Base-by-base conservation (phyloP, 768 basidiomycete species). In the Pluteus cervinus region DNA sequence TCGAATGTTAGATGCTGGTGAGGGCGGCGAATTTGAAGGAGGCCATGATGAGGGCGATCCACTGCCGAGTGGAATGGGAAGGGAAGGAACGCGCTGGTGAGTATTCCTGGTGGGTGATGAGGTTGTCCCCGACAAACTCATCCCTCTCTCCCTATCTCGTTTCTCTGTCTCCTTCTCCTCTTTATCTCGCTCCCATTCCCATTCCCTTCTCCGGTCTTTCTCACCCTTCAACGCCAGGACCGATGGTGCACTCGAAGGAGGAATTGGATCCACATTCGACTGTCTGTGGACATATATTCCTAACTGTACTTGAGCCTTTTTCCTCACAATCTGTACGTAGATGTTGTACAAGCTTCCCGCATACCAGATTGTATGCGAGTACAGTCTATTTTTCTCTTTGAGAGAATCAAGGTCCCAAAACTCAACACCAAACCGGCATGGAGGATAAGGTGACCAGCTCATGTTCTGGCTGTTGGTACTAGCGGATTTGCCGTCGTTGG, bases 271-370 rank as follows among this genome's bases (percentile, higher is more conserved):
- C 20, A 87, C 71, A 38, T 68, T 80, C 15, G 81, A 84, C 56
- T 93, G 90, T 6, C 92, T 73, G 53, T 92, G 88, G 2, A 94
- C 69, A 51, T 94, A 94, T 21, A 94, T 77, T 1, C 92, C 92
- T 2, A 94, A 66, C 51, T 96, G 91, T 2, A 64, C 55, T 37
- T 69, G 63, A 2, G 61, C 65, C 56, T 93, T 93, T 73, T 86
- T 88, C 46, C 80, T 75, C 34, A 90, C 81, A 30, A 91, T 71
- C 55, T 94, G 90, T 29, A 92, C 81, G 50, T 93, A 94, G 2
- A 90, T 79, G 45, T 90, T 90, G 68, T 81, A 92, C 50, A 87
- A 63, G 49, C 76, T 88, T 7, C 92, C 92, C 2, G 85, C 90
- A 53, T 91, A 87, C 77, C 87, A 92, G 37, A 93, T 71, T 3